Evolutionary conservation across 1,284 basidiomycete genomes (phyloP).

Genomic region (Gomphus bonarii): DNA sequence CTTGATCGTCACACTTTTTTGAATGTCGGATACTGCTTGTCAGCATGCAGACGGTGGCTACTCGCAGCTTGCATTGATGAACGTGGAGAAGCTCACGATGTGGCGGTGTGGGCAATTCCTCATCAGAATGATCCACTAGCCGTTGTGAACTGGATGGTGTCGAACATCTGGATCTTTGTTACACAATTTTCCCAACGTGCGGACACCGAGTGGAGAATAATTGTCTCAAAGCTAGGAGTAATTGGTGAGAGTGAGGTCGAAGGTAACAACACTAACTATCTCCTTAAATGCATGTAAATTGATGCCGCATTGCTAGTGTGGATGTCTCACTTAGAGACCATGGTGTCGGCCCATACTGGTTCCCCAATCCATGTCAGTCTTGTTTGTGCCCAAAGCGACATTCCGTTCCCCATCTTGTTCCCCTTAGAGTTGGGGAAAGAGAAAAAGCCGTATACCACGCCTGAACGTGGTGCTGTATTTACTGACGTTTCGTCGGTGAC

Average conservation of each 20-base stretch:
- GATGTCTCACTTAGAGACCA: constrained; percentile 38
- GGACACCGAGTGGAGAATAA: constrained; percentile 70
- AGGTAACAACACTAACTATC: constrained; percentile 34
- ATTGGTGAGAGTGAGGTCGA: constrained; percentile 51
- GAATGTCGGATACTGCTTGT: constrained; percentile 64
- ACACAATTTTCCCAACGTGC: constrained; percentile 47
- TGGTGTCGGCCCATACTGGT: constrained; percentile 24
- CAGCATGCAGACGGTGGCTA: constrained; percentile 61
- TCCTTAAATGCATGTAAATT: not conserved
- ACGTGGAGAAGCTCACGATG: constrained; percentile 59
- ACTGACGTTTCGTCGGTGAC: constrained; percentile 32
- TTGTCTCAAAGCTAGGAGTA: constrained; percentile 54
- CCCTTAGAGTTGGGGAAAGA: constrained; percentile 10
- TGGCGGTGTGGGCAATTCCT: constrained; percentile 43
- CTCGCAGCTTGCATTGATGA: constrained; percentile 67
- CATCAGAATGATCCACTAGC: constrained; percentile 11
- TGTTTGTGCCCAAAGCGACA: constrained; percentile 42
- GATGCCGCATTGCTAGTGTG: constrained; percentile 40
- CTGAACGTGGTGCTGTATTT: constrained; percentile 15
- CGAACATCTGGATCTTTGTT: constrained; percentile 53
- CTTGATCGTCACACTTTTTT: constrained; percentile 59
- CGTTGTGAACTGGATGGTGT: constrained; percentile 13
- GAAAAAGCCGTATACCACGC: constrained; percentile 16
- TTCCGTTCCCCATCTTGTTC: constrained; percentile 36
- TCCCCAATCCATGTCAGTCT: constrained; percentile 44